Base-by-base conservation (phyloP, 2,329 filamentous ascomycete species). In the Daldinia sp. region DNA sequence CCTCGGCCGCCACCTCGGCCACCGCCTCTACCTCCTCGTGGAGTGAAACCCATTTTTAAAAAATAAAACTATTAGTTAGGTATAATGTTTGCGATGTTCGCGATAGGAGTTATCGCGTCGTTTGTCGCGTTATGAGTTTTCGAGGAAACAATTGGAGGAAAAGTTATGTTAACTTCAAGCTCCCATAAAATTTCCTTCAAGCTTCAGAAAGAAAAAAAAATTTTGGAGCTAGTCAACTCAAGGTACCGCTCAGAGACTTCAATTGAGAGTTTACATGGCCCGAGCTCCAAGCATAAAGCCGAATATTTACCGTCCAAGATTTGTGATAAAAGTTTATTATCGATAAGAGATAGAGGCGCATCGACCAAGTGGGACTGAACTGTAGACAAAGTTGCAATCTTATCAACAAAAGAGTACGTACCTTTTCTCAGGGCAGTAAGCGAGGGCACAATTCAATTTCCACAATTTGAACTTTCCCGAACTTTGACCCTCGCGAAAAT, bases 391-490 rank as follows among this genome's bases (percentile, higher is more conserved):
- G 20, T 23, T 23, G 1, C 20, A 23, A 23, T 23, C 20, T 23
- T 23, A 23, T 23, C 20, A 35, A 28, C 5, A 26, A 62, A 56
- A 15, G 44, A 26, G 53, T 70, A 70, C 53, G 73, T 75, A 75
- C 70, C 50, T 18, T n/a, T 75, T 18, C 12, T 62, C 60, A 70
- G 73, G 73, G 73, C 70, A 60, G 82, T 83, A 84, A 84, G 82
- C 82, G 81, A 84, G 78, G 75, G 75, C 79, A 83, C 79, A 79
- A 77, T 78, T 81, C 81, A 65, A 69, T 68, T 71, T 64, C 61
- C 81, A 81, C 81, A 82, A 79, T 83, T 84, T 81, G 78, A 73
- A 73, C 71, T 63, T 81, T 70, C 72, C 74, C 76, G 76, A 75
- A 73, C 72, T 77, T 63, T 61, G 72, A 80, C 83, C 79, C 77